Percentiles rank a stretch among this genome's conserved stretches.
Conservation (phyloP, 169 alveolate genomes). For the Eimeria acervulina region DNA sequence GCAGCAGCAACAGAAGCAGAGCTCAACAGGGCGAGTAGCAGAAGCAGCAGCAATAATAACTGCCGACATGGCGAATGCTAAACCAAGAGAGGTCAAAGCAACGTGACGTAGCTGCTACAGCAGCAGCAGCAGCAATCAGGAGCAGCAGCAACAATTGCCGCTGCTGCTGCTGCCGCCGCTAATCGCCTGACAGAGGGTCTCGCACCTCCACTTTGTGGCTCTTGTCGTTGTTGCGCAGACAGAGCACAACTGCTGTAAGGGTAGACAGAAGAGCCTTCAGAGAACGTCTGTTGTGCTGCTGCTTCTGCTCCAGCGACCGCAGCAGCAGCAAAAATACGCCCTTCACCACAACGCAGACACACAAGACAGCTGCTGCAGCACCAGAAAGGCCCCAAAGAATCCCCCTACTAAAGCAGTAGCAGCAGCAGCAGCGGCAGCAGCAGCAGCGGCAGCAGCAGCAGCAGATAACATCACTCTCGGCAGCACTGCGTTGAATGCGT, state of each 20-base stretch:
- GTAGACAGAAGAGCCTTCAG: conserved; percentile 51
- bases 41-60: conserved; percentile 1
- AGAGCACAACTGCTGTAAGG: conserved; percentile 53
- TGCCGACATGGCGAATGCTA: not conserved
- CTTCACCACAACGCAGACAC: conserved; percentile 25
- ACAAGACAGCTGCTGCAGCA: conserved; percentile 4
- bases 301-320: conserved; percentile 40
- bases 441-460: not conserved
- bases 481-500: too few species aligned
- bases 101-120: not conserved
- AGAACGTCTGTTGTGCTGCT: conserved; percentile 38
- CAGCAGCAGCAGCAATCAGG: not conserved
- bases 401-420: not conserved
- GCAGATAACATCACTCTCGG: too few species aligned
- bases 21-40: conserved; percentile 32
- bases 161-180: conserved; percentile 28
- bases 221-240: conserved; percentile 67
- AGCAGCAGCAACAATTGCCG: not conserved
- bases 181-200: not conserved
- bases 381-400: not conserved
- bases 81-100: not conserved
- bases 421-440: not conserved
- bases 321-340: conserved; percentile 46
- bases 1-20: not conserved
- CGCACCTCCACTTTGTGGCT: conserved; percentile 72